These are phyloP conservation scores for Cyberlindnera petersonii DNA, from an alignment of 805 yeast species.

Conservation along the genomic window DNA sequence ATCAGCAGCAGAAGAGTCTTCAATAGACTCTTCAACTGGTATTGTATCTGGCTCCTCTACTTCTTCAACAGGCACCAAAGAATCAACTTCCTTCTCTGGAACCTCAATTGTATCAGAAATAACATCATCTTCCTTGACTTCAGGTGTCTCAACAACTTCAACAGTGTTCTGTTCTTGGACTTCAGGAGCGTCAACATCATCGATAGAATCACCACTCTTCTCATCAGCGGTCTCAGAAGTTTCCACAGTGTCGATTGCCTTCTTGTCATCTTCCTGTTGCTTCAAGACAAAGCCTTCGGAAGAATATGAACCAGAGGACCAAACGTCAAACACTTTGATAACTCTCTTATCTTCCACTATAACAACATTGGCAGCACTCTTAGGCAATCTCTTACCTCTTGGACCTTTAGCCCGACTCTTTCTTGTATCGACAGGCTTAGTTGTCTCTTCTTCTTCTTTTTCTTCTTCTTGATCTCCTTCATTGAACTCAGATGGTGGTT, in stretches of 20 bases:
- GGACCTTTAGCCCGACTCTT: conserved; percentile 68
- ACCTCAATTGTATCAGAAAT: too few relatives aligned
- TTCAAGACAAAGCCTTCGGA: conserved; percentile 7
- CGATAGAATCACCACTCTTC: background rate
- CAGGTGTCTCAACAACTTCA: too few relatives aligned
- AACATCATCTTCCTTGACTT: too few relatives aligned
- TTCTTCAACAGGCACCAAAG: too few relatives aligned
- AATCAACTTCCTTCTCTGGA: too few relatives aligned
- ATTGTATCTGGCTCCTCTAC: too few relatives aligned
- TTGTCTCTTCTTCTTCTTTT: conserved; percentile 11
- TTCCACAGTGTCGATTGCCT: conserved; percentile 4
- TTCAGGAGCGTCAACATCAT: too few relatives aligned
- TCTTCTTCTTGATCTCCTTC: conserved; percentile 4
- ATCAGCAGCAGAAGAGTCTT: too few relatives aligned
- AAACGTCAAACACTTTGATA: conserved; percentile 19
- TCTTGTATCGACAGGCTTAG: conserved; percentile 32
- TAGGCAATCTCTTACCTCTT: conserved; percentile 65
- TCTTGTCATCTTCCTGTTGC: background rate
- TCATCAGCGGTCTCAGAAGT: background rate
- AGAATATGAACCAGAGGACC: conserved; percentile 16
- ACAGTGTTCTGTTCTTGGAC: too few relatives aligned
- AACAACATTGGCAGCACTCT: conserved; percentile 37
- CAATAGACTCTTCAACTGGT: too few relatives aligned
- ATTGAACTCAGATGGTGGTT: conserved; percentile 6
- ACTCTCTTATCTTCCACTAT: conserved; percentile 24